Evolutionary conservation across 1,139 yeast species (phyloP), one percentile per base, ranked within the genome.

Genomic region (Scheffersomyces cryptocercus): DNA sequence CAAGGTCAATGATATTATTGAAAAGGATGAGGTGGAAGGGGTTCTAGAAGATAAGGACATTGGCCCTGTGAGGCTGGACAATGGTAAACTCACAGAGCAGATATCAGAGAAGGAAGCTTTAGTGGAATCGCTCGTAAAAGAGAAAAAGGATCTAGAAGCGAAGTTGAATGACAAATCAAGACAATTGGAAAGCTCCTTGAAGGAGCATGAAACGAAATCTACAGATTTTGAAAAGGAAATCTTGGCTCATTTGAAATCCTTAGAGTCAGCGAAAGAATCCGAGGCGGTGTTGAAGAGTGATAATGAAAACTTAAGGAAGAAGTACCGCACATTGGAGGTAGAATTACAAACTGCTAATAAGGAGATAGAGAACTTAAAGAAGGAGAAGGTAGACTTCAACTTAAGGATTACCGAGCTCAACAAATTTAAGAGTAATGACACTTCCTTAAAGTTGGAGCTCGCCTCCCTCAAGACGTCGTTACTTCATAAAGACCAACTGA

Each of bases 401-500:
- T 46, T 44, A 3, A 51, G 73, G 41, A 61, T 70, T 16, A 52
- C 51, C 10, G 76, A 70, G 43, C 54, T 69, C 15, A 52, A 58
- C 15, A 64, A 67, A 35, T 56, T 58, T 41, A 72, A 68, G 53
- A 64, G 67, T 45, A 64, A 62, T 29, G 81, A 69, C 42, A 55
- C 75, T 3, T 68, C 78, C 1, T 61, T 72, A 40, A 74, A 72
- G 48, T 59, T 74, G 32, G 78, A 74, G 49, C 59, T 73, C 16
- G 68, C 73, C 0, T 64, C 78, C 0, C 54, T 73, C 30, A 67
- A 68, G 41, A 54, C 73, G 1, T 63, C 75, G 5, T 56, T 77
- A 8, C 53, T 56, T 1, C 79, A 75, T 49, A 77, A 79, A 51
- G 85, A 81, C 28, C 75, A 75, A 46, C 70, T 73, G 12, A 71